Evolutionary conservation across 495 filamentous ascomycete genomes (phyloP).

Genomic region (Penicillium flavigenum): DNA sequence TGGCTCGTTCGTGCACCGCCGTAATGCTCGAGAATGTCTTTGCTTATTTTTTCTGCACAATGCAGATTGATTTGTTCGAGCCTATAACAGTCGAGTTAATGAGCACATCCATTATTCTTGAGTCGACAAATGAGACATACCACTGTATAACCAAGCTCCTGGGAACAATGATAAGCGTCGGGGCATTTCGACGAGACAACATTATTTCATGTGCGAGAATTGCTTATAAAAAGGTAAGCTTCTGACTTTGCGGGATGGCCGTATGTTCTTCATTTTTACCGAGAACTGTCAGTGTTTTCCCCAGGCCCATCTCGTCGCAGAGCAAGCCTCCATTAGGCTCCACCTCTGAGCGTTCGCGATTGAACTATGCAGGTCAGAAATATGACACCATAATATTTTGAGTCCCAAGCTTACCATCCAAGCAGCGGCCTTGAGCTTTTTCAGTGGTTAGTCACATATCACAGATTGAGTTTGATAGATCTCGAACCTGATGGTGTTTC

Average conservation of each 20-base stretch:
- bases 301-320: constrained; percentile 64
- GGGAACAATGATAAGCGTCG: constrained; percentile 54
- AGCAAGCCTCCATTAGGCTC: constrained; percentile 54
- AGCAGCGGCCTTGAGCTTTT: constrained; percentile 47
- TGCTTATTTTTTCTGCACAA: constrained; percentile 21
- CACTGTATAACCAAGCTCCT: constrained; percentile 46
- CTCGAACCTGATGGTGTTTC: constrained; percentile 49
- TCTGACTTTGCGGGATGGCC: not conserved
- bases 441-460: constrained; percentile 9
- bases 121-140: constrained; percentile 13
- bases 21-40: constrained; percentile 17
- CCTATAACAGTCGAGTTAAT: not conserved
- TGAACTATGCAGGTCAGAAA: constrained; percentile 23
- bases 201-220: constrained; percentile 51
- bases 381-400: not conserved
- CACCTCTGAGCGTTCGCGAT: constrained; percentile 44
- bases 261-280: constrained; percentile 14
- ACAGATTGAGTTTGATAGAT: not conserved
- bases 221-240: constrained; percentile 19
- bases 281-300: constrained; percentile 56
- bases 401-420: constrained; percentile 49
- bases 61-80: constrained; percentile 12
- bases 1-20: constrained; percentile 2
- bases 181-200: constrained; percentile 23
- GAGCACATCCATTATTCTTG: not conserved